Conservation (phyloP, 306 rosid genomes). For the Myrica gale region DNA sequence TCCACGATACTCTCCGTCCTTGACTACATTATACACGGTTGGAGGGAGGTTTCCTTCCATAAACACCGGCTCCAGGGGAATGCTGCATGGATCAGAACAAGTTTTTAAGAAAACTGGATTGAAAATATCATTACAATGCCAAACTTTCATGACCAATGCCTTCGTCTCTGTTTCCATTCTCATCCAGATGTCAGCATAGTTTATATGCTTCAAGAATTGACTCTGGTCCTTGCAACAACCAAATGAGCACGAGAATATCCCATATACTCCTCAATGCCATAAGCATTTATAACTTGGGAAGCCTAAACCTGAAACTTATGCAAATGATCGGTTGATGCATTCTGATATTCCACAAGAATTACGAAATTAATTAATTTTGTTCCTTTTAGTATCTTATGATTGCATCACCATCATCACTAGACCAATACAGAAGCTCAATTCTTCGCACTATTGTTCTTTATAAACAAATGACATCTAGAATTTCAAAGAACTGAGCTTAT, state of each 20-base stretch:
- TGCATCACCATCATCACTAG: too few species aligned
- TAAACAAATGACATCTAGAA: background rate
- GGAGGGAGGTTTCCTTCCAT: slow-evolving; percentile 51
- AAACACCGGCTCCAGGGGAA: slow-evolving; percentile 50
- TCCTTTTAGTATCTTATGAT: too few species aligned
- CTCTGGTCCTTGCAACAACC: background rate
- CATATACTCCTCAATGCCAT: background rate
- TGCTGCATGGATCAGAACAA: slow-evolving; percentile 34
- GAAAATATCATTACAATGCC: background rate
- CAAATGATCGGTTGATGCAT: background rate
- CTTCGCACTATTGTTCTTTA: background rate
- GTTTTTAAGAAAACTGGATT: slow-evolving; percentile 1
- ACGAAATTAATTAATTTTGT: too few species aligned
- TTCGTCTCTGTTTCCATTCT: background rate
- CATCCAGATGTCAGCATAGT: too few species aligned
- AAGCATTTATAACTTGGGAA: background rate
- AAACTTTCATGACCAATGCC: background rate
- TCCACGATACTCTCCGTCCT: slow-evolving; percentile 51
- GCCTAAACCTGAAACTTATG: background rate
- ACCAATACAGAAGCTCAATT: too few species aligned
- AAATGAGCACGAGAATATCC: background rate
- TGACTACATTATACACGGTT: slow-evolving; percentile 58
- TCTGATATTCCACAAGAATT: background rate
- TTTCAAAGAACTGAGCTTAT: background rate
- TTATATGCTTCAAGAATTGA: background rate